Conservation (phyloP, 2,329 filamentous ascomycete species). For the Aureobasidium vineae region DNA sequence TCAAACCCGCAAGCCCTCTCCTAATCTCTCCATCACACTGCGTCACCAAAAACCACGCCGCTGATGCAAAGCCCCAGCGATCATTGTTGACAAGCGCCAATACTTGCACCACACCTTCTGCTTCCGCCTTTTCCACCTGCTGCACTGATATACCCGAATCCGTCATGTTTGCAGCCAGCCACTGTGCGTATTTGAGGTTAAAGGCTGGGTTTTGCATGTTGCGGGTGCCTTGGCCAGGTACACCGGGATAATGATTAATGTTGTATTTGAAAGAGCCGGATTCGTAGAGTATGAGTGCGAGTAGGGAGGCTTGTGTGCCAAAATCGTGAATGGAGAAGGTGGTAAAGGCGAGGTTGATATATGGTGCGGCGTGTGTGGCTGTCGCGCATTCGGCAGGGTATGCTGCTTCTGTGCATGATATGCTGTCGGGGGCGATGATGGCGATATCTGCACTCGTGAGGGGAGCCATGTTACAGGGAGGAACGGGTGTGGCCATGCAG, state of each 20-base stretch:
- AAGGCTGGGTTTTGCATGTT: slow-evolving; percentile 62
- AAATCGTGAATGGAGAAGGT: slow-evolving; percentile 56
- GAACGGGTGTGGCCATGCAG: slow-evolving; percentile 1
- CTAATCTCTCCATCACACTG: slow-evolving; percentile 53
- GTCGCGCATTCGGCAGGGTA: slow-evolving; percentile 62
- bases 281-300: slow-evolving; percentile 71
- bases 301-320: slow-evolving; percentile 65
- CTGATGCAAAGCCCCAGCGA: slow-evolving; percentile 57
- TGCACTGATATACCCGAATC: slow-evolving; percentile 32
- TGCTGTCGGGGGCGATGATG: slow-evolving; percentile 58
- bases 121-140: slow-evolving; percentile 36
- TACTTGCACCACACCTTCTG: slow-evolving; percentile 45
- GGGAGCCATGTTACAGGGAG: slow-evolving; percentile 9
- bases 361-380: slow-evolving; percentile 59
- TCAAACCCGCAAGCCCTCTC: slow-evolving; percentile 47
- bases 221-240: slow-evolving; percentile 68
- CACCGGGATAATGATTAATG: slow-evolving; percentile 61
- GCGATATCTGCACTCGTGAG: slow-evolving; percentile 47
- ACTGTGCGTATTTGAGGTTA: slow-evolving; percentile 57
- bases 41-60: slow-evolving; percentile 60
- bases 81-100: slow-evolving; percentile 53
- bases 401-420: slow-evolving; percentile 50
- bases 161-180: slow-evolving; percentile 40
- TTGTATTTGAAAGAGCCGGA: slow-evolving; percentile 68
- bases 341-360: slow-evolving; percentile 57